Base-by-base conservation (phyloP, 768 basidiomycete genomes). In the Goffeauzyma gilvescens region DNA sequence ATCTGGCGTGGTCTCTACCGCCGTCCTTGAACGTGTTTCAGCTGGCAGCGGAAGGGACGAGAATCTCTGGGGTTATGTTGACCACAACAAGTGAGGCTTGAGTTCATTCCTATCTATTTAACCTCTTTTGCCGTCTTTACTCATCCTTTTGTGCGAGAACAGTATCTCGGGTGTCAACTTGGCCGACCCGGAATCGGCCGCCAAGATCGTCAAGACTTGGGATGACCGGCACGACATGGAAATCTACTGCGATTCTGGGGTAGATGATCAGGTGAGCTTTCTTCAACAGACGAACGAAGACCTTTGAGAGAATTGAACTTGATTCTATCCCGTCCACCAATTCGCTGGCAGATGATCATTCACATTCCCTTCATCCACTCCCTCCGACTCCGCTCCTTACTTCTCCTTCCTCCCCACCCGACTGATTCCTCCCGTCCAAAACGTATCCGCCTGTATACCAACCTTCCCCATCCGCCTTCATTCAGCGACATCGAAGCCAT, bases 91-190 rank as follows among this genome's bases (percentile, higher is more conserved):
- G 61, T 63, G 48, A 46, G 60, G 48, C 15, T 21, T 12, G 30
- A 24, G 23, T 31, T 6, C 10, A 17, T n/a, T 9, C 2, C 13
- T 27, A 17, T 13, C 14, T 21, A 14, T n/a, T 22, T 8, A 31
- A 7, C 23, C n/a, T 14, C 4, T 27, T 28, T 18, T 15, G 20
- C 27, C 21, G 9, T 22, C 14, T 30, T 20, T 18, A 12, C 15
- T 35, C 21, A 7, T 8, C 3, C 13, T 41, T 33, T 25, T 25
- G 17, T 38, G 35, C 32, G 12, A n/a, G n/a, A n/a, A n/a, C 37
- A 63, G 61, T 50, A 58, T 63, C n/a, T 49, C 52, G 2, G 61
- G 61, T 12, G 44, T 60, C 14, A 63, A 63, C 37, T 51, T 63
- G 7, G 43, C 34, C 24, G 44, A 41, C 28, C 53, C 59, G 9